A percentile compares a stretch with the other conserved stretches of the same genome.
phyloP scores from a whole-genome alignment of 129 eudicot genomes.

The Artemisia annua region DNA sequence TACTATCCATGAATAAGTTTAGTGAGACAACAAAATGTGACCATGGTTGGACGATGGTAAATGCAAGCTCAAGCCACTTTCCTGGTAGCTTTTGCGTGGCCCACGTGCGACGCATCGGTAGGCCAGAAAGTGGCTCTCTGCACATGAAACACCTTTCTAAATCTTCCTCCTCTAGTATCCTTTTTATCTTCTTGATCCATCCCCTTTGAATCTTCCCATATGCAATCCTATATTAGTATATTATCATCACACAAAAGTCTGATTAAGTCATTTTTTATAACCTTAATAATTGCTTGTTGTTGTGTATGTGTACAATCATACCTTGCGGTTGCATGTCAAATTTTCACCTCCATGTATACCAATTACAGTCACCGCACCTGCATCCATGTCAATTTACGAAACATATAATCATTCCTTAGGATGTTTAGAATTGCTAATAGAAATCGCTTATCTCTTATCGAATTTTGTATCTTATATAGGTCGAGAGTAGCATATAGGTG shows the following conservation, averaged over 20 bases:
- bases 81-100: conserved; percentile 22
- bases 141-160: conserved; percentile 38
- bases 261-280: neutral
- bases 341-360: conserved; percentile 17
- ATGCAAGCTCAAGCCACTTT: neutral
- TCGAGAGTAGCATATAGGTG: too few relatives aligned
- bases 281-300: neutral
- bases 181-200: conserved; percentile 8
- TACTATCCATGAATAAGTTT: neutral
- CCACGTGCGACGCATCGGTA: conserved; percentile 22
- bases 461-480: too few relatives aligned
- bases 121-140: conserved; percentile 32
- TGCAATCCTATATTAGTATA: conserved; percentile 28
- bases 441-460: too few relatives aligned
- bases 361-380: conserved; percentile 14
- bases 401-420: neutral
- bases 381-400: neutral
- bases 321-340: conserved; percentile 20
- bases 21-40: neutral
- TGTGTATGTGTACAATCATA: neutral
- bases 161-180: conserved; percentile 28
- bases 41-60: neutral
- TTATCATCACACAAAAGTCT: neutral
- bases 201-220: neutral
- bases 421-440: neutral